Evolutionary conservation across 768 basidiomycete species (phyloP), one percentile per base, ranked within the genome.

Genomic region (Astraeus odoratus): DNA sequence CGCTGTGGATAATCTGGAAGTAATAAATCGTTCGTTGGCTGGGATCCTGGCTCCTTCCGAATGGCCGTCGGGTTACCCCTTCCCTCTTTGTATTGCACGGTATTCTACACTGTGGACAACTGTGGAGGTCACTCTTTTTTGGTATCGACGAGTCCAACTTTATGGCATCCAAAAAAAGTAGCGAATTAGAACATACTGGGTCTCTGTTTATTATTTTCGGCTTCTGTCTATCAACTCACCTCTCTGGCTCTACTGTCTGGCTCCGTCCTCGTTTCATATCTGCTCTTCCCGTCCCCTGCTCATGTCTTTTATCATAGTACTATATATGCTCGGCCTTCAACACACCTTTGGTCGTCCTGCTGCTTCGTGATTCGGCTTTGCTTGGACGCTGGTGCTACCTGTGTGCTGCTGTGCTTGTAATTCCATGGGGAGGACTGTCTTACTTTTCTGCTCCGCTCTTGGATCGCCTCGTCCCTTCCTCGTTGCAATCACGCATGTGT

Each of bases 291-390:
- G 23, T 23, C 25, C 15, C 22, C 23, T 39, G 37, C 13, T 23
- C 6, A 23, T 39, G 37, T 39, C 20, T 39, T 19, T 13, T 39
- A 39, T n/a, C 24, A 35, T 43, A 43, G 34, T 43, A 25, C 30
- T 43, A 15, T 35, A 43, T 23, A 33, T 31, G 27, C 22, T 43
- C 42, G 31, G 42, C 42, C 42, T 42, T 27, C 41, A 34, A n/a
- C 42, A 18, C 22, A 9, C 10, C 31, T 22, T 22, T 20, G 34
- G 42, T 35, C 31, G 42, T 16, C 37, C 37, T 39, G 37, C 22
- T 39, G n/a, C 20, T 23, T 39, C 23, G 37, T 25, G 37, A 22
- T 24, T 20, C 13, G n/a, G n/a, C n/a, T 24, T n/a, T 10, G 30
- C 37, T 39, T 15, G 22, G 34, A 16, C 34, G 19, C 34, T 35